Evolutionary conservation across 2,329 filamentous ascomycete species (phyloP).

Genomic region (Pestalotiopsis sp.): DNA sequence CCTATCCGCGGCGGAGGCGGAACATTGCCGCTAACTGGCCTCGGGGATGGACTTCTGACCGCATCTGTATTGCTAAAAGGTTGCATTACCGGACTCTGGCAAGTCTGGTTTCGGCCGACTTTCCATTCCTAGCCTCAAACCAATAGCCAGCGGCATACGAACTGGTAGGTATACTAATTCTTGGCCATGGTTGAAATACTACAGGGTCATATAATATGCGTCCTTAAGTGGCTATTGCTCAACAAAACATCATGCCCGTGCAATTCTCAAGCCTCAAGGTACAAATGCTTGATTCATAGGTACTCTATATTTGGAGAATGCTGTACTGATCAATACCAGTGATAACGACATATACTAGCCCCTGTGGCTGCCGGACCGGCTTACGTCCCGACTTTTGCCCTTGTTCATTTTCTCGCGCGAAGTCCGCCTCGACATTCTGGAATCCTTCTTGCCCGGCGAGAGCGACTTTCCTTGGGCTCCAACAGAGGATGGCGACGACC

Average conservation of each 20-base stretch:
- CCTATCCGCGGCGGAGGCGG: background rate
- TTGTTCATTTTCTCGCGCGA: background rate
- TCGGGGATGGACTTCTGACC: background rate
- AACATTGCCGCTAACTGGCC: background rate
- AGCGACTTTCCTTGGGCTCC: no score
- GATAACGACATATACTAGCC: background rate
- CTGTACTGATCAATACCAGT: background rate
- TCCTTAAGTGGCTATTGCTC: no score
- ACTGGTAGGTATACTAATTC: background rate
- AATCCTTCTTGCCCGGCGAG: background rate
- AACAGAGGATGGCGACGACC: background rate
- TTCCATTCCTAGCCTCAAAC: background rate
- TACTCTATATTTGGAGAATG: background rate
- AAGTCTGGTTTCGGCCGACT: background rate
- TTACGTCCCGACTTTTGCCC: background rate
- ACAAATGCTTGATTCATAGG: background rate
- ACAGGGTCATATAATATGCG: background rate
- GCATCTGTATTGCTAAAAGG: background rate
- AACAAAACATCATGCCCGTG: background rate
- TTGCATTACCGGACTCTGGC: background rate
- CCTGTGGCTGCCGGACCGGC: background rate
- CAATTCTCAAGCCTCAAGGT: background rate
- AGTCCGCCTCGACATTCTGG: background rate
- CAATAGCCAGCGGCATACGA: background rate
- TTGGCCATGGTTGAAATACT: background rate